These are phyloP conservation scores for Hyphopichia wangnamkhiaoensis DNA, from an alignment of 1,139 yeast species.

Conservation along the genomic window DNA sequence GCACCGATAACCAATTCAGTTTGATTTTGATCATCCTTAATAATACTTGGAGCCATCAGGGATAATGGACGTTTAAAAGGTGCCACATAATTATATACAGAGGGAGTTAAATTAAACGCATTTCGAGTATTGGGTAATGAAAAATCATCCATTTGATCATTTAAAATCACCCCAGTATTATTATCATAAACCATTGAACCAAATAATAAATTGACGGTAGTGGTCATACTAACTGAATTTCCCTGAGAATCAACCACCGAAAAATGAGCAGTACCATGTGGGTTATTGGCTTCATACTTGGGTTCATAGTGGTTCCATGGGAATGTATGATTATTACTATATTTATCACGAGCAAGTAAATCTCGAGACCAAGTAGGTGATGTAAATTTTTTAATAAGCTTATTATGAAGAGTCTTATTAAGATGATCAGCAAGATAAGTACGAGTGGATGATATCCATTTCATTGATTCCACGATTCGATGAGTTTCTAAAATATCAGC, in stretches of 20 bases:
- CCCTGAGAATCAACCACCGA: constrained; percentile 69
- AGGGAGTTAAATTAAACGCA: constrained; percentile 80
- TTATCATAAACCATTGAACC: constrained; percentile 85
- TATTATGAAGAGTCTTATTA: constrained; percentile 18
- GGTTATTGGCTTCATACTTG: constrained; percentile 68
- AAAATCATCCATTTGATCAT: constrained; percentile 95
- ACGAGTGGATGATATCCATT: constrained; percentile 88
- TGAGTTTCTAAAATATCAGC: constrained; percentile 46
- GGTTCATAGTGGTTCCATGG: constrained; percentile 79
- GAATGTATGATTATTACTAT: constrained; percentile 55
- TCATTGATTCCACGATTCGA: constrained; percentile 80
- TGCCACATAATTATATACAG: constrained; percentile 70
- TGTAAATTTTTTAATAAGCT: constrained; percentile 32
- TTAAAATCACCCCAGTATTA: constrained; percentile 76
- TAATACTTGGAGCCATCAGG: constrained; percentile 76
- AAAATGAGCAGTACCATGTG: constrained; percentile 89
- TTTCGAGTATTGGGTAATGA: constrained; percentile 71
- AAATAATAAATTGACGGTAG: constrained; percentile 84
- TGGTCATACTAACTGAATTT: constrained; percentile 83
- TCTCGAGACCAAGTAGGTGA: constrained; percentile 55
- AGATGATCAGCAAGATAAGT: constrained; percentile 72
- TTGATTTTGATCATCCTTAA: constrained; percentile 49
- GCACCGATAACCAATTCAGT: constrained; percentile 77
- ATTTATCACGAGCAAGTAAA: constrained; percentile 45
- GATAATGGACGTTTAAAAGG: constrained; percentile 85